Evolutionary conservation across 78 protist species (phyloP), one percentile per base, ranked within the genome.

Genomic region (Parvularia atlantis): DNA sequence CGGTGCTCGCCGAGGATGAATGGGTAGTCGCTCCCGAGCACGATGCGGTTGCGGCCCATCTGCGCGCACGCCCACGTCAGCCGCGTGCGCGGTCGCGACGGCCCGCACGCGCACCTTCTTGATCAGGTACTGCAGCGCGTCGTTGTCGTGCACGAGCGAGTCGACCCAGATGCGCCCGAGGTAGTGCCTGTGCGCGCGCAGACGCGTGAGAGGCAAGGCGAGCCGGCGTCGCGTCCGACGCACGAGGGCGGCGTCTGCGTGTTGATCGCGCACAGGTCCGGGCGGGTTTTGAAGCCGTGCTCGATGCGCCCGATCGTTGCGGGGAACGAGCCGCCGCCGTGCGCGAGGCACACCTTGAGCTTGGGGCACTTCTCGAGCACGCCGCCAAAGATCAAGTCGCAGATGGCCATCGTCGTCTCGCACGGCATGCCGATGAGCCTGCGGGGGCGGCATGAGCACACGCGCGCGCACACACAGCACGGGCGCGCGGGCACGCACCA

Each of bases 341-440:
- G 96, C 19, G 94, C 96, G 65, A 92, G 87, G 57, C 82, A 68
- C 19, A 92, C 78, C 41, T 73, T 75, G 36, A 84, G 77, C 37
- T 83, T 85, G 2, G 96, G 96, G 41, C 75, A 35, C 24, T 65
- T 40, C 63, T 89, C 85, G 53, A 92, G 68, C n/a, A 92, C 71
- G 17, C 96, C 96, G 41, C 91, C 81, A 6, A 92, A 78, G 33
- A 89, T 80, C 73, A 92, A 61, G 63, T 87, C 64, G 60, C 92
- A 82, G n/a, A 89, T 89, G 22, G 96, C 96, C 0, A 62, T 69
- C n/a, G 89, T 59, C 4, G 96, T 85, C 63, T 92, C 96, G 0
- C 91, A 83, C 0, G 96, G 96, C 96, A 92, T 92, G n/a, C 93
- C 92, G 0, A 89, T 89, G 24, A 92, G 81, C 96, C 86, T 82